Evolutionary conservation across 2,329 filamentous ascomycete species (phyloP).

Genomic region (Colletotrichum tanaceti): DNA sequence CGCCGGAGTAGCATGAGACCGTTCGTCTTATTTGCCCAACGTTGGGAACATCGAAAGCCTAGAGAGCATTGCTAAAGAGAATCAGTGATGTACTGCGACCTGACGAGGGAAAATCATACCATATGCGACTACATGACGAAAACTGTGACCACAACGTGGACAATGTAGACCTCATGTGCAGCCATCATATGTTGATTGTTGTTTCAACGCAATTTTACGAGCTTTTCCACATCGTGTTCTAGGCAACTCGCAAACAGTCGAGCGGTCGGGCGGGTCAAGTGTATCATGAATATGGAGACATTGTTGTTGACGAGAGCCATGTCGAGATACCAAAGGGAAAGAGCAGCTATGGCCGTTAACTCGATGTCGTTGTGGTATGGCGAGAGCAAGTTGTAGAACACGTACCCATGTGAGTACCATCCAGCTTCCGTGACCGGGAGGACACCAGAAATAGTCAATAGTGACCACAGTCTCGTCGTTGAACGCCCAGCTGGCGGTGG

Average conservation of each 20-base stretch:
- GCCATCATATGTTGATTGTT: constrained; percentile 15
- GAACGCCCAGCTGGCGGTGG: not conserved
- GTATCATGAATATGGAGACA: not conserved
- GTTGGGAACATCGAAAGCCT: constrained; percentile 21
- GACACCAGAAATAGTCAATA: not conserved
- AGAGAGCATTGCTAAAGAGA: constrained; percentile 18
- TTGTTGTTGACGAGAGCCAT: not conserved
- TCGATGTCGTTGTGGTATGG: not conserved
- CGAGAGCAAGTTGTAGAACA: not conserved
- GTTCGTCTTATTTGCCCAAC: constrained; percentile 22
- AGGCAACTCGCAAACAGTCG: constrained; percentile 43
- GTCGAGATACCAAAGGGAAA: no score
- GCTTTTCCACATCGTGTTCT: constrained; percentile 53
- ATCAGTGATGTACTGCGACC: not conserved
- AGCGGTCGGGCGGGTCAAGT: not conserved
- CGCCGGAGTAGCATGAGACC: constrained; percentile 15
- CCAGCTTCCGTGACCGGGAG: not conserved
- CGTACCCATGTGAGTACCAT: not conserved
- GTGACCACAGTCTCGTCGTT: not conserved
- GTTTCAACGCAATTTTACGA: constrained; percentile 29
- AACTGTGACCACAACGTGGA: constrained; percentile 18
- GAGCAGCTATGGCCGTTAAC: not conserved
- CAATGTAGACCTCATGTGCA: constrained; percentile 3
- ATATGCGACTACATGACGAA: constrained; percentile 20
- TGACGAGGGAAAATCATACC: constrained; percentile 5